Evolutionary conservation across 1,284 basidiomycete genomes (phyloP), one percentile per base, ranked within the genome.

Genomic region (Prillingera fragicola): DNA sequence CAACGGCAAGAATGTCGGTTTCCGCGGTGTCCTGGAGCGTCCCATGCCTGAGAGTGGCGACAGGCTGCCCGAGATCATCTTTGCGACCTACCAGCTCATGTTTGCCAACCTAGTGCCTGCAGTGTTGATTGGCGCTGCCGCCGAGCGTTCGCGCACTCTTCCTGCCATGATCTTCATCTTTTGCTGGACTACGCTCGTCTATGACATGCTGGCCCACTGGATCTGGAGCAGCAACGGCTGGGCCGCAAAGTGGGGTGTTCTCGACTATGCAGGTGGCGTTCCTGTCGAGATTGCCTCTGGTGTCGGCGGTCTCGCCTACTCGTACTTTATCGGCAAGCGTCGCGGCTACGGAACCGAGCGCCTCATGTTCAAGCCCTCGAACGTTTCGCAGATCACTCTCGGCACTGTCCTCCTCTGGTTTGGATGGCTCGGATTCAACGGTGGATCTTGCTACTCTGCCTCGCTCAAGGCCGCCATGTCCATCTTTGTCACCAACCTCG

Each of bases 271-370:
- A 77, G 88, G 90, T 38, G 90, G 90, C 33, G 88, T 87, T 8
- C 91, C 91, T 24, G 88, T 95, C 59, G 89, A 96, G 70, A 89
- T 95, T 55, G 85, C 85, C 38, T 90, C 86, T 45, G 91, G 91
- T 35, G 80, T 87, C 34, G 83, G 81, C 23, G 88, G 88, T 32
- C 76, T 94, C 35, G 88, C 88, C 1, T 90, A 85, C 70, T 84
- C 89, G 23, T 87, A 73, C 67, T 77, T 76, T 59, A 74, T 79
- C 48, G 77, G 77, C 44, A 72, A 72, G 37, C 71, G 77, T 42
- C 60, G 73, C 38, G 77, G 76, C 9, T 84, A 80, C 65, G 84
- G 91, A 50, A 83, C 83, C 33, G 85, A 92, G 62, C 74, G 87
- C 19, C 74, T 87, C 56, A 84, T 91, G 60, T 95, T 91, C 76